Conservation (phyloP, 345 rosid species). For the Euphorbia peplus region DNA sequence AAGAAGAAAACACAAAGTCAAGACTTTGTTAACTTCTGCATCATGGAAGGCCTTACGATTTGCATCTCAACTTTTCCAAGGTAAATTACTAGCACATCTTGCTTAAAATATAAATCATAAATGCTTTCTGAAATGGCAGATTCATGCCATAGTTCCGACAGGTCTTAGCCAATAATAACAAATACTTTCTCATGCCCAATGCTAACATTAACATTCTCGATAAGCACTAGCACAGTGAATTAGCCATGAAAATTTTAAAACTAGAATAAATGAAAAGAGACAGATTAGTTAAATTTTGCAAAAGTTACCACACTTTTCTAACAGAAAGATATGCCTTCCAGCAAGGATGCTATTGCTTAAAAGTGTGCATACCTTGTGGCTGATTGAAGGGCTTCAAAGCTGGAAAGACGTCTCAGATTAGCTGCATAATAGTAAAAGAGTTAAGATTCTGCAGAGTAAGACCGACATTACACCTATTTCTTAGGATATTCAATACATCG, state of each 20-base stretch:
- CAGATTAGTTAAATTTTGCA: neutral
- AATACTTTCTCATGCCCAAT: neutral
- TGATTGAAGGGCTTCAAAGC: conserved; percentile 92
- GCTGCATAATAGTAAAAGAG: conserved; percentile 39
- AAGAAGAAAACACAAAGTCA: neutral
- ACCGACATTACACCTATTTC: neutral
- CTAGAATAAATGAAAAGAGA: neutral
- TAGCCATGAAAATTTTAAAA: neutral
- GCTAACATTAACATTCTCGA: neutral
- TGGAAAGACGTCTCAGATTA: conserved; percentile 74
- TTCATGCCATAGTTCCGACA: neutral
- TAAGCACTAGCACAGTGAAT: neutral
- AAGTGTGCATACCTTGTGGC: conserved; percentile 52
- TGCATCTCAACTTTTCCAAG: neutral
- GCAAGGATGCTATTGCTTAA: neutral
- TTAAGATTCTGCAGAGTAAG: neutral
- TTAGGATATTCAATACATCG: neutral
- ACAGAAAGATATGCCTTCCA: neutral
- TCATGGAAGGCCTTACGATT: neutral
- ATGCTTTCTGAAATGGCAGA: neutral
- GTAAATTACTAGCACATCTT: no score
- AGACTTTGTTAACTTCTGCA: neutral
- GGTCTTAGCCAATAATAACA: neutral
- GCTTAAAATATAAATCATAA: neutral
- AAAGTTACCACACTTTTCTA: neutral